A percentile compares a stretch with the other conserved stretches of the same genome.
Evolutionary conservation across 2,329 filamentous ascomycete genomes (phyloP).

Genomic region (Pseudonectria buxi): DNA sequence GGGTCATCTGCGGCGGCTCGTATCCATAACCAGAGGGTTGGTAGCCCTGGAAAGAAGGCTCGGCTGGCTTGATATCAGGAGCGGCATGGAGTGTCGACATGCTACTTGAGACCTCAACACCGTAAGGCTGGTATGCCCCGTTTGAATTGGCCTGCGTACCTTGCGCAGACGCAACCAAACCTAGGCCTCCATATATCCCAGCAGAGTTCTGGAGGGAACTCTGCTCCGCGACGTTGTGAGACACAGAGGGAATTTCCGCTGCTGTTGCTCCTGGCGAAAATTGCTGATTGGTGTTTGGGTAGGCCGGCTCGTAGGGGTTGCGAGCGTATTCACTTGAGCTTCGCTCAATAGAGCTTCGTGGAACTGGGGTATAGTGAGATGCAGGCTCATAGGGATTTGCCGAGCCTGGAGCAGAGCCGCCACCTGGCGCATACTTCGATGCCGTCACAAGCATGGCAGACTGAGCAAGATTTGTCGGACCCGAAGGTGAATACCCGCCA

Average conservation of each 20-base stretch:
- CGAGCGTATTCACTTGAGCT: slow-evolving; percentile 25
- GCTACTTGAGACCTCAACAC: slow-evolving; percentile 18
- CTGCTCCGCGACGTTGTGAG: slow-evolving; percentile 8
- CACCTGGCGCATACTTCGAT: slow-evolving; percentile 33
- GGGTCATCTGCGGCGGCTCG: slow-evolving; percentile 37
- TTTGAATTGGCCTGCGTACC: slow-evolving; percentile 15
- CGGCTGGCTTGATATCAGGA: slow-evolving; percentile 7
- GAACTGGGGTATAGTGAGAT: slow-evolving; percentile 44
- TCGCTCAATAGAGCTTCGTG: slow-evolving; percentile 22
- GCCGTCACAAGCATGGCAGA: slow-evolving; percentile 28
- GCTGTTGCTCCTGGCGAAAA: slow-evolving; percentile 6
- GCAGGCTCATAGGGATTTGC: slow-evolving; percentile 28
- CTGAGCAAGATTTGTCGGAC: slow-evolving; percentile 23
- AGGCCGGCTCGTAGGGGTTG: slow-evolving; percentile 32
- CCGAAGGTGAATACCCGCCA: slow-evolving; percentile 41
- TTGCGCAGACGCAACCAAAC: slow-evolving; percentile 19
- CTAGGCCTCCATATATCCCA: slow-evolving; percentile 6
- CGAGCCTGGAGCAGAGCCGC: slow-evolving; percentile 9
- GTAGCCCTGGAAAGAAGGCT: slow-evolving; percentile 28
- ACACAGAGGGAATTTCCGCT: slow-evolving; percentile 14
- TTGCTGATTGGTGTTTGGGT: slow-evolving; percentile 10
- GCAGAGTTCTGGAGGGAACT: slow-evolving; percentile 1
- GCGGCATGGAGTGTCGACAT: slow-evolving; percentile 8
- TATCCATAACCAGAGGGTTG: slow-evolving; percentile 46
- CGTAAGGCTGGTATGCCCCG: slow-evolving; percentile 24